Base-by-base conservation (phyloP, 768 basidiomycete genomes). In the Calocera viscosa region DNA sequence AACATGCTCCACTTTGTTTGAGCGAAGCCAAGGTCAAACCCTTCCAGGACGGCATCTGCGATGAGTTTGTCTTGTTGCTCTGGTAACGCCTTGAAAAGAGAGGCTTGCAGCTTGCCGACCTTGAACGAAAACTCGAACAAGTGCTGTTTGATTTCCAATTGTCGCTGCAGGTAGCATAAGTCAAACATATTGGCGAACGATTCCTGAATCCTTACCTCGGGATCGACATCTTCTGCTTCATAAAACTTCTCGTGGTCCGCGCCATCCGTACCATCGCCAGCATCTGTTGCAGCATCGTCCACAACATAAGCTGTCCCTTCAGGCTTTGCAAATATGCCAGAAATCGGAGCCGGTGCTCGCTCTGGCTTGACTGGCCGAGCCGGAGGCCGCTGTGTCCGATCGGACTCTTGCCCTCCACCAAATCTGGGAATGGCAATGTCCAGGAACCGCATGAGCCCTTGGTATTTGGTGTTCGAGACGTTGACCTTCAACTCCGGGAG, bases 351-450 rank as follows among this genome's bases (percentile, higher is more conserved):
- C 38, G 64, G 11, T n/a, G 19, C 22, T 2, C 34, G 70, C 53
- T 67, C 66, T 14, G 32, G 65, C 0, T 60, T 28, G 30, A 65
- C 16, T 12, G 75, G 74, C 60, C 71, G 75, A 26, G 7, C 32
- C 34, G 39, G 26, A 43, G 33, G 35, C 8, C 43, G 67, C 19
- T 67, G 68, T 19, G 43, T 3, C 24, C 19, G 43, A 7, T 3
- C 24, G 7, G 43, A 17, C 24, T 47, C 8, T 19, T 47, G 8
- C 3, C 43, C 43, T 7, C 43, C 87, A 32, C 74, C 77, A 71
- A 97, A 88, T 67, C 87, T 83, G 16, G 96, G 96, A 40, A 98
- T 86, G 32, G 87, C 85, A 30, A 94, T 86, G 72, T 98, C 94
- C 71, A 98, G 83, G 67, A 98, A 80, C 10, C 91, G 85, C 90